Evolutionary conservation across 2,329 filamentous ascomycete species (phyloP), one percentile per base, ranked within the genome.

Genomic region (Lasiodiplodia theobromae): DNA sequence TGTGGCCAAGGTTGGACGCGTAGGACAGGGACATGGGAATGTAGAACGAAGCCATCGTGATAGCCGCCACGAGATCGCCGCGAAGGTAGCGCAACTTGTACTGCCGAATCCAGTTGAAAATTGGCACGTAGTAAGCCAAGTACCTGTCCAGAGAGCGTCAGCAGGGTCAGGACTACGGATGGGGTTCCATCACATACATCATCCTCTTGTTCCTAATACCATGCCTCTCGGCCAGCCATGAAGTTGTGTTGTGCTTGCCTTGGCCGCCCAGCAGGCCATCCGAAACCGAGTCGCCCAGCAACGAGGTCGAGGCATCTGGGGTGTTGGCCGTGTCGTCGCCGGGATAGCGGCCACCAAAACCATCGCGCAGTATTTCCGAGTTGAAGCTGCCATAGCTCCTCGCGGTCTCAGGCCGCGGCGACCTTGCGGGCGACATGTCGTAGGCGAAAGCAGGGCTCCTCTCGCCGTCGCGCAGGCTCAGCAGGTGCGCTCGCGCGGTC

Each of bases 31-130:
- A 92, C 94, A 99, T 97, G 64, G 96, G 96, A 47, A 99, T 91
- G 79, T 99, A 99, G 82, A 99, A 96, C 31, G 94, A 97, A n/a
- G 95, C 93, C 83, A 99, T 91, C n/a, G 96, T 98, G 71, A 98
- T 79, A 60, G 95, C 94, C 10, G 95, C 91, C 16, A 97, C 85
- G 21, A 98, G 82, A 79, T 99, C 96, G 58, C 96, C 96, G 73
- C 91, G 88, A 58, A 98, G 80, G 80, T 92, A 97, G 3, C 88
- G 87, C 86, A 89, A 90, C 73, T 87, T 89, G 80, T 99, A 99
- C 81, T 97, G 93, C 65, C 85, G 86, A 71, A 97, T 91, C 96
- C 96, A 99, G 71, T 91, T 94, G 72, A 97, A 83, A 70, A 94
- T 92, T 0, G 96, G 96, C 56, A 99, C 84, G 77, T 99, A 99